phyloP scores from a whole-genome alignment of 2,329 filamentous ascomycete genomes.

The Colletotrichum sublineola region DNA sequence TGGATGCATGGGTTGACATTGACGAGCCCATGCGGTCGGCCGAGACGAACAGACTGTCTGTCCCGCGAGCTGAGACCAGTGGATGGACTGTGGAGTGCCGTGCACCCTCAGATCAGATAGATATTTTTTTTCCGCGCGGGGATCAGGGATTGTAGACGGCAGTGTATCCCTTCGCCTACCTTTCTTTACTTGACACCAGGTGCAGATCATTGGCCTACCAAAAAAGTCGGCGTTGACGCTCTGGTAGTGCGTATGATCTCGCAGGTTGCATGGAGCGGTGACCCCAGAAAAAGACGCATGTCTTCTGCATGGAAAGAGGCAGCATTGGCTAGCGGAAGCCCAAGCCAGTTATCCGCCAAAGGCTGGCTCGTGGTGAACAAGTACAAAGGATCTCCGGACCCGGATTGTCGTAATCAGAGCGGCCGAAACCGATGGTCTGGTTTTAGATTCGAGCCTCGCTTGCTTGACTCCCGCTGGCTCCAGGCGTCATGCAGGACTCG shows the following conservation, averaged over 20 bases:
- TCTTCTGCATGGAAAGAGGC: not conserved
- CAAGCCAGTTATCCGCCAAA: not conserved
- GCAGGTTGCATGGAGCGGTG: slow-evolving; percentile 12
- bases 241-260: slow-evolving; percentile 1
- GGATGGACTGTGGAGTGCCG: not conserved
- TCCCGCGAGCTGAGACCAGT: not conserved
- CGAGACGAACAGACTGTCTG: slow-evolving; percentile 23
- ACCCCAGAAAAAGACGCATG: slow-evolving; percentile 7
- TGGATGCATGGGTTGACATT: not conserved
- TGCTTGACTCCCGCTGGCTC: slow-evolving; percentile 12
- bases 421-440: slow-evolving; percentile 6
- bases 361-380: not conserved
- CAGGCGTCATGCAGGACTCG: not conserved
- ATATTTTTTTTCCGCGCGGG: not conserved
- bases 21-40: slow-evolving; percentile 18
- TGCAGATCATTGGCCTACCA: not conserved
- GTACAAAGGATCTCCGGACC: slow-evolving; percentile 32
- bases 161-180: not conserved
- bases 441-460: slow-evolving; percentile 10
- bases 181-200: not conserved
- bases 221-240: slow-evolving; percentile 7
- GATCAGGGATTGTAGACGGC: not conserved
- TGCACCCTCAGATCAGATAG: slow-evolving; percentile 17
- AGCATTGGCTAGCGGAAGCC: not conserved
- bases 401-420: slow-evolving; percentile 4